Percentiles rank a stretch among this genome's conserved stretches.
Evolutionary conservation across 345 rosid species (phyloP).

Genomic region (Limnanthes douglasii): DNA sequence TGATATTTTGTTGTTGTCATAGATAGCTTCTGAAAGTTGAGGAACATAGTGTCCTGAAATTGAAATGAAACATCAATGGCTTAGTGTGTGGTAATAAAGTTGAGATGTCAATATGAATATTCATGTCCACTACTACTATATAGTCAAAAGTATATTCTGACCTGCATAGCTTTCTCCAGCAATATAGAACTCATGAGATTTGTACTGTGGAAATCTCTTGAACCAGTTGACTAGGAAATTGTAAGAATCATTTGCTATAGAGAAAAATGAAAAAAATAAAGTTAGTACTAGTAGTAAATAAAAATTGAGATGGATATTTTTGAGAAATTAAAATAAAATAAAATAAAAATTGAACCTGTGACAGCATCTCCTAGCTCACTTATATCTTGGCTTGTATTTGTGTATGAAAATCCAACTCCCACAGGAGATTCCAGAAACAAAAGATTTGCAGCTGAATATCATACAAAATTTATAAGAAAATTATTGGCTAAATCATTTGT

Average conservation of each 20-base stretch:
- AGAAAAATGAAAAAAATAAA: neutral
- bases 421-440: conserved; percentile 56
- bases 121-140: too few relatives aligned
- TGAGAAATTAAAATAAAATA: neutral
- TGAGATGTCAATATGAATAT: too few relatives aligned
- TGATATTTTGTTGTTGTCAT: conserved; percentile 27
- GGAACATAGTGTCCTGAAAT: conserved; percentile 72
- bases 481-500: too few relatives aligned
- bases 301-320: neutral
- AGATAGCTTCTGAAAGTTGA: conserved; percentile 54
- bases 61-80: too few relatives aligned
- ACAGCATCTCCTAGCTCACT: conserved; percentile 33
- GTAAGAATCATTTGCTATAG: conserved; percentile 38
- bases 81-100: too few relatives aligned
- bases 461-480: neutral
- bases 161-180: conserved; percentile 74
- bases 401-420: conserved; percentile 54
- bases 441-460: conserved; percentile 37
- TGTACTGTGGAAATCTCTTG: conserved; percentile 49
- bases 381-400: conserved; percentile 31
- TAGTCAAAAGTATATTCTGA: too few relatives aligned
- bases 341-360: conserved; percentile 20
- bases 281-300: too few relatives aligned
- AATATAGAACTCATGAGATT: conserved; percentile 42
- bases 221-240: conserved; percentile 52